Evolutionary conservation across 805 yeast genomes (phyloP).

Genomic region (Lipomyces spencermartinsiae): DNA sequence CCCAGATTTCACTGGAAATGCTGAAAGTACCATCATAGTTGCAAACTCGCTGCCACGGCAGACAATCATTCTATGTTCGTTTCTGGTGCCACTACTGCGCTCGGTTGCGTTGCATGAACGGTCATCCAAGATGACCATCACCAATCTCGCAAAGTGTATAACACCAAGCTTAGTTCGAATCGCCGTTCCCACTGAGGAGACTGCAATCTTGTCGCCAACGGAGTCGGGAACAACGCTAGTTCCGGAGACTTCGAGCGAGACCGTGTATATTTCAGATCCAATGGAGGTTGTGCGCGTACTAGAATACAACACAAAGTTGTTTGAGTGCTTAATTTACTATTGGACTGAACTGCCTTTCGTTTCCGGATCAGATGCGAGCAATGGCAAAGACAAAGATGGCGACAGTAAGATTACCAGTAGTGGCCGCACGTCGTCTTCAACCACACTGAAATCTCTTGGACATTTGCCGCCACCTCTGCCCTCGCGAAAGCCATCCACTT

Average conservation of each 20-base stretch:
- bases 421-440: conserved; percentile 10
- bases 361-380: background rate
- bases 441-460: conserved; percentile 20
- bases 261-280: conserved; percentile 29
- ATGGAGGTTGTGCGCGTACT: conserved; percentile 24
- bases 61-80: conserved; percentile 29
- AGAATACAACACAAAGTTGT: conserved; percentile 32
- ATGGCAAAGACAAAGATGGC: conserved; percentile 6
- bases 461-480: conserved; percentile 38
- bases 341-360: conserved; percentile 31
- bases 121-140: conserved; percentile 22
- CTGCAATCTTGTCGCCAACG: background rate
- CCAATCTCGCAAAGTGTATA: conserved; percentile 32
- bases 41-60: conserved; percentile 29
- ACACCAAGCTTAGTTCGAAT: conserved; percentile 35
- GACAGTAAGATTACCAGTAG: conserved; percentile 9
- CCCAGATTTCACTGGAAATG: conserved; percentile 41
- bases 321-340: conserved; percentile 34
- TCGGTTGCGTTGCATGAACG: conserved; percentile 30
- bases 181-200: conserved; percentile 21
- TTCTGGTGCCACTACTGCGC: conserved; percentile 35
- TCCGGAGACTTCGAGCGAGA: conserved; percentile 4
- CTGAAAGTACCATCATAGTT: conserved; percentile 26
- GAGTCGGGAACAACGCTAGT: conserved; percentile 1
- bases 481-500: conserved; percentile 17